phyloP scores from a whole-genome alignment of 2,329 filamentous ascomycete species.

The Orbilia oligospora region DNA sequence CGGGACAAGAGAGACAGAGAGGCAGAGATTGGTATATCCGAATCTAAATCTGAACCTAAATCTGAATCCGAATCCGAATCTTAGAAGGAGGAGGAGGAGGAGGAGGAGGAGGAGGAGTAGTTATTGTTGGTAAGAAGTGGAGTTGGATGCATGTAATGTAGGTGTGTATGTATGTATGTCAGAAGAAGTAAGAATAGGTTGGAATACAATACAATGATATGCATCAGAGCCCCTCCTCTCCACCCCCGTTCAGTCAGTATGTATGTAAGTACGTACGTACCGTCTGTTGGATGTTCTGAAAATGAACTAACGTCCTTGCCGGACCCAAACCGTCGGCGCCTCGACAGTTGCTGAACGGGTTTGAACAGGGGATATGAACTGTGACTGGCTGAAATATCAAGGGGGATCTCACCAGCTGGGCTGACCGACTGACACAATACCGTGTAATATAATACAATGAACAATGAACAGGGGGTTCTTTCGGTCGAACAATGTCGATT shows the following conservation, averaged over 20 bases:
- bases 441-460: no score
- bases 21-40: background rate
- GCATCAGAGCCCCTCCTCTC: background rate
- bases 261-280: no score
- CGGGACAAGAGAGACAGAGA: background rate
- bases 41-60: background rate
- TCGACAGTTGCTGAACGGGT: conserved; percentile 1
- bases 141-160: background rate
- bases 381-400: conserved; percentile 24
- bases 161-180: background rate
- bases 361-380: background rate
- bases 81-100: background rate
- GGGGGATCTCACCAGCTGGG: conserved; percentile 41
- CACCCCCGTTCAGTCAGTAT: no score
- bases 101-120: no score
- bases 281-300: conserved; percentile 20
- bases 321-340: conserved; percentile 53
- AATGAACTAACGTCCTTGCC: conserved; percentile 28
- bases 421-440: conserved; percentile 27
- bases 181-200: no score
- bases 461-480: background rate
- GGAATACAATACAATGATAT: background rate
- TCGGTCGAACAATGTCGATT: conserved; percentile 47
- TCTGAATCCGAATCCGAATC: conserved; percentile 3
- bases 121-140: conserved; percentile 3